These are phyloP conservation scores for Yarrowia keelungensis DNA, from an alignment of 805 yeast genomes.

Conservation along the genomic window DNA sequence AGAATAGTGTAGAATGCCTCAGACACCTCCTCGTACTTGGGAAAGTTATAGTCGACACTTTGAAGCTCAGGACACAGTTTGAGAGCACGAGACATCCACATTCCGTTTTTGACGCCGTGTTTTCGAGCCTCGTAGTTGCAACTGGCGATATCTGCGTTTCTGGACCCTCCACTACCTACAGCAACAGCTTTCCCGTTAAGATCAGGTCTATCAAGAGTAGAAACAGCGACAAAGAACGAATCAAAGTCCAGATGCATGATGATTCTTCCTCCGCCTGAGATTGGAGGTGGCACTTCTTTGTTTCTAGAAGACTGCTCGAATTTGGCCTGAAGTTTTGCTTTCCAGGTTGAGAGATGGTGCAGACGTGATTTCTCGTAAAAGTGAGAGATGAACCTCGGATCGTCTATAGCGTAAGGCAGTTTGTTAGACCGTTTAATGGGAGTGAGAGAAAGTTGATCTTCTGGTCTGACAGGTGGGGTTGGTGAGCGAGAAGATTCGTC, in stretches of 20 bases:
- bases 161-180: conserved; percentile 53
- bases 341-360: conserved; percentile 90
- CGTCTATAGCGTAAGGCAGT: conserved; percentile 44
- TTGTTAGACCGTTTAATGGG: conserved; percentile 15
- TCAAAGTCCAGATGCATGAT: conserved; percentile 91
- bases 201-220: conserved; percentile 64
- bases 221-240: conserved; percentile 89
- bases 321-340: conserved; percentile 68
- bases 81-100: conserved; percentile 81
- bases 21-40: conserved; percentile 71
- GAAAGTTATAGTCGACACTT: conserved; percentile 75
- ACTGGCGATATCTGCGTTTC: conserved; percentile 81
- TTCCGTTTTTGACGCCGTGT: conserved; percentile 83
- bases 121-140: conserved; percentile 87
- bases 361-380: conserved; percentile 84
- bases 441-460: not conserved
- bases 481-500: no score
- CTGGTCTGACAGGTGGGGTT: not conserved
- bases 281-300: conserved; percentile 43
- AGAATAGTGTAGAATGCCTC: conserved; percentile 68
- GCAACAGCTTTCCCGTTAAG: conserved; percentile 69
- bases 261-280: conserved; percentile 44
- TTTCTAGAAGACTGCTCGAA: conserved; percentile 58
- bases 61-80: conserved; percentile 69
- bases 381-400: conserved; percentile 73